Evolutionary conservation across 495 filamentous ascomycete species (phyloP), one percentile per base, ranked within the genome.

Genomic region (Aspergillus homomorphus): DNA sequence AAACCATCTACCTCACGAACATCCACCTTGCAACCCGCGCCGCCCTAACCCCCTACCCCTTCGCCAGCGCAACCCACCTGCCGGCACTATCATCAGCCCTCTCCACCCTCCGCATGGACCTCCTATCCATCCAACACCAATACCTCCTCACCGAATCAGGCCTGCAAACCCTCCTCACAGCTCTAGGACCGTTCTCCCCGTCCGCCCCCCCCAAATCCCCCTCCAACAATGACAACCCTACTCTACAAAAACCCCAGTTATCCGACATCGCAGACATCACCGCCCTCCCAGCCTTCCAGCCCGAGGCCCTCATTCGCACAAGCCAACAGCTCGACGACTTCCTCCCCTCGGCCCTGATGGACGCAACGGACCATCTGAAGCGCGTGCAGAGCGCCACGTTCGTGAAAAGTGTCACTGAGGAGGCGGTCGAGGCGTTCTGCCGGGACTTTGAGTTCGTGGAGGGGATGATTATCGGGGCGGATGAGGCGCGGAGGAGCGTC

Each of bases 381-480:
- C 76, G 80, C 14, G 72, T 98, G 14, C 84, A 85, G 58, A 89
- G 87, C 56, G 67, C 71, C 5, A 77, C 87, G 7, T 75, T 96
- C 45, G 85, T 87, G 16, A 83, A 87, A 43, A 82, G 87, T 45
- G 82, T 96, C 33, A 92, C 88, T 1, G 89, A 93, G 63, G 85
- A 90, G 64, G 93, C 92, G 0, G 90, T 92, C 0, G 88, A 89
- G 62, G 81, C 77, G 53, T 98, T 98, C 74, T 95, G 92, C 60
- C 85, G 85, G 18, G 91, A 96, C 63, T 98, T 98, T 72, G 91
- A 93, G 74, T 87, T 87, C 58, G 81, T 97, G 4, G 94, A 98
- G 72, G 87, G 76, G 18, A 81, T 76, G 72, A 78, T 91, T 49
- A 73, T 83, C 24, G 77, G 76, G 15, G 80, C 80, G 4, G 85